Evolutionary conservation across 2,329 filamentous ascomycete species (phyloP).

Genomic region (Coniochaeta sp.): DNA sequence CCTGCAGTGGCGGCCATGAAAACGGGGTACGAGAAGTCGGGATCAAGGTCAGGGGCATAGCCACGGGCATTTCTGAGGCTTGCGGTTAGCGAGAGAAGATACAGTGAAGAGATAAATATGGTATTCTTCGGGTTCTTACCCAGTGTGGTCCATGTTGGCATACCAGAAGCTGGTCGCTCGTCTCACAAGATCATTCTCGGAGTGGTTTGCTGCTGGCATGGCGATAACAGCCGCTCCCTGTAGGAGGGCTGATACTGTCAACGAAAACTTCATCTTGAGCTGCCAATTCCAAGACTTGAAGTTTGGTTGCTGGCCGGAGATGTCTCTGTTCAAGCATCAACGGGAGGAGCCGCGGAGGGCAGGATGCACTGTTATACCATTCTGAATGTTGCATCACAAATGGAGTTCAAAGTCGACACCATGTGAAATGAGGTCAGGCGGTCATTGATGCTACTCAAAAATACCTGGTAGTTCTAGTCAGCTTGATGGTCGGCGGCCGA

Average conservation of each 20-base stretch:
- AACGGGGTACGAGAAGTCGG: slow-evolving; percentile 28
- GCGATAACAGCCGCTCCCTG: slow-evolving; percentile 12
- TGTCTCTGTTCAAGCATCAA: not conserved
- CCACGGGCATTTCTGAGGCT: slow-evolving; percentile 25
- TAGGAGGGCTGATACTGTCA: slow-evolving; percentile 9
- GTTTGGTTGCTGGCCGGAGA: not conserved
- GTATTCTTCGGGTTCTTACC: too few species aligned
- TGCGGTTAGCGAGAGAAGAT: too few species aligned
- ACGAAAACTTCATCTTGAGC: slow-evolving; percentile 9
- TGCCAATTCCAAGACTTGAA: not conserved
- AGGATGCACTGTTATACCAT: not conserved
- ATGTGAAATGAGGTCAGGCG: not conserved
- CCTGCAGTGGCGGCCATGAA: slow-evolving; percentile 29
- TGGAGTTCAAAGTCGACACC: not conserved
- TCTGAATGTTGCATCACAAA: not conserved
- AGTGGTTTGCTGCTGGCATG: slow-evolving; percentile 6
- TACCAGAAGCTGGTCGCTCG: slow-evolving; percentile 30
- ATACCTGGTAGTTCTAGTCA: not conserved
- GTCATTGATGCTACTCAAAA: not conserved
- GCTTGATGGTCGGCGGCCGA: not conserved
- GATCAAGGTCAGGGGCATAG: slow-evolving; percentile 32
- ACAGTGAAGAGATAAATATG: too few species aligned
- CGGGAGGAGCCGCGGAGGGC: not conserved
- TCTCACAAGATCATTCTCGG: slow-evolving; percentile 8
- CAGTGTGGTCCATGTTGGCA: slow-evolving; percentile 32